These are phyloP conservation scores for Allium fistulosum DNA, from an alignment of 106 monocot species.

Conservation along the genomic window DNA sequence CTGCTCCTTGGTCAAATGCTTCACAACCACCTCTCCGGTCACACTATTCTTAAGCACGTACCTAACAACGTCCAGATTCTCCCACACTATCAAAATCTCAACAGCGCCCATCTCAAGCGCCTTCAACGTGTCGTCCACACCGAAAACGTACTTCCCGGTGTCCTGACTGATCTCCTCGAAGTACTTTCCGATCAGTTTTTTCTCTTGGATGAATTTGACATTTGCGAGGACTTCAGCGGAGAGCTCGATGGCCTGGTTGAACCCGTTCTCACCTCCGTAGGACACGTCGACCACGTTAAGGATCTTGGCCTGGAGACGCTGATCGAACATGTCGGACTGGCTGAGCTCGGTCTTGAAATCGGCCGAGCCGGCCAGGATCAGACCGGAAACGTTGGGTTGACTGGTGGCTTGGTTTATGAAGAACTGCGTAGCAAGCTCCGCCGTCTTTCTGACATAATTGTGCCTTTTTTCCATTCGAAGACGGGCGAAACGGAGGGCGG, in stretches of 20 bases:
- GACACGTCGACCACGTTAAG: constrained; percentile 24
- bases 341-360: constrained; percentile 26
- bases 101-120: constrained; percentile 22
- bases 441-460: constrained; percentile 21
- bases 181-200: constrained; percentile 19
- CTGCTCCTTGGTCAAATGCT: constrained; percentile 17
- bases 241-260: constrained; percentile 22
- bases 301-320: constrained; percentile 18
- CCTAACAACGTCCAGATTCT: constrained; percentile 19
- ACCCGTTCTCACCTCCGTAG: constrained; percentile 21
- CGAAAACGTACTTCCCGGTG: constrained; percentile 19
- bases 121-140: constrained; percentile 17
- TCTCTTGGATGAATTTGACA: constrained; percentile 24
- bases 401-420: constrained; percentile 20
- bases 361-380: constrained; percentile 19
- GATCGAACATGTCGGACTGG: constrained; percentile 25
- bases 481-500: constrained; percentile 12
- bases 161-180: constrained; percentile 27
- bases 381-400: constrained; percentile 18
- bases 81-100: constrained; percentile 19
- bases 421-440: constrained; percentile 23
- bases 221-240: constrained; percentile 18
- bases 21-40: constrained; percentile 4
- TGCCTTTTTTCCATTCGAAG: constrained; percentile 24
- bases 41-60: constrained; percentile 12